These are phyloP conservation scores for Setaria italica DNA, from an alignment of 202 grass and related monocot species.

Conservation along the genomic window DNA sequence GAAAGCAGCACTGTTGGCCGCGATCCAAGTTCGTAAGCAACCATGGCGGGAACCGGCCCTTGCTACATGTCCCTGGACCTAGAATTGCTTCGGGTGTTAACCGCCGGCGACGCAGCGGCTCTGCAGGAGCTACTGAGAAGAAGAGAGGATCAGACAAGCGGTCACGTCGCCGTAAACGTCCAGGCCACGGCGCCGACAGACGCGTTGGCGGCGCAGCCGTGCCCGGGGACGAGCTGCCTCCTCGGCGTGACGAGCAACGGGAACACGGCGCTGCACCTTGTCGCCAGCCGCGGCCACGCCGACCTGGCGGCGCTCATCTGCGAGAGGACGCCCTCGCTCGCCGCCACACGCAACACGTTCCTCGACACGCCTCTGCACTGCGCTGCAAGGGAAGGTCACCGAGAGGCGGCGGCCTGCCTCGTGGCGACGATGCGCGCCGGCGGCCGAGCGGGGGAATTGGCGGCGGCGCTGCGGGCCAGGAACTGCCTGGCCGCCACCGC, in stretches of 20 bases:
- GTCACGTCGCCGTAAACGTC: background rate
- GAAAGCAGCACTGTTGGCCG: too few species aligned
- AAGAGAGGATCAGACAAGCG: background rate
- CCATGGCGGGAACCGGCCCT: too few species aligned
- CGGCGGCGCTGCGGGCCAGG: background rate
- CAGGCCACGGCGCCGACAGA: background rate
- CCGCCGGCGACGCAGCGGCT: background rate
- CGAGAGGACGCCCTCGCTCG: background rate
- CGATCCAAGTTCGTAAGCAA: too few species aligned
- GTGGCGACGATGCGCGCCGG: background rate
- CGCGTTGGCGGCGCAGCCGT: background rate
- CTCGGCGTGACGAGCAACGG: slow-evolving; percentile 34
- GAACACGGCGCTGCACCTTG: slow-evolving; percentile 54
- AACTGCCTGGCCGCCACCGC: slow-evolving; percentile 10
- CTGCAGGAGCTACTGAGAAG: background rate
- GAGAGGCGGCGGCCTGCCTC: background rate
- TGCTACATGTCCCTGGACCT: too few species aligned
- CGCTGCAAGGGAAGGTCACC: slow-evolving; percentile 32
- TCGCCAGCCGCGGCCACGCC: slow-evolving; percentile 17
- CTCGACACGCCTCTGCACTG: slow-evolving; percentile 53
- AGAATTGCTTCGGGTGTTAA: background rate
- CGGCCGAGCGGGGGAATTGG: background rate
- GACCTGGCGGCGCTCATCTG: slow-evolving; percentile 19
- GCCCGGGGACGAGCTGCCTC: background rate
- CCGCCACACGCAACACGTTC: background rate